Base-by-base conservation (phyloP, 371 early-diverging fungal species). In the Mucor piriformis region DNA sequence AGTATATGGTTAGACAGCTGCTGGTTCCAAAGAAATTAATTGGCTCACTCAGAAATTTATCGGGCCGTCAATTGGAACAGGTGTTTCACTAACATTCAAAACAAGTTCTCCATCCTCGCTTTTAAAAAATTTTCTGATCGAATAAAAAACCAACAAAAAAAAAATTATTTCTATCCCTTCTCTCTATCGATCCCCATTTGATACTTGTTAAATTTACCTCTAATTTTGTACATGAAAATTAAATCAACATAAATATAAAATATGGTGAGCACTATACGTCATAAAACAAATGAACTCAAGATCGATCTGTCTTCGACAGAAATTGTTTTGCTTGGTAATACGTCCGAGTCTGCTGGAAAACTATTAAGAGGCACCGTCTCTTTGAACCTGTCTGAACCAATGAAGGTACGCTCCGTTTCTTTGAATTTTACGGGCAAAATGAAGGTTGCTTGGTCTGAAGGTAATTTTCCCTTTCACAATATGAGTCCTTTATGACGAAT, bases 381-480 rank as follows among this genome's bases (percentile, higher is more conserved):
- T 2, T 50, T 78, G 10, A 57, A 55, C 43, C 43, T 70, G 3
- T 35, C 67, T 4, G 78, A 78, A 27, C 63, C 78, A 1, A 74
- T 72, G 52, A 78, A 78, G 47, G 67, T 73, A n/a, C 66, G 63
- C 35, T 66, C 73, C 11, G 61, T 78, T 23, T 37, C 44, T 8
- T 61, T 78, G 18, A 59, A 29, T 24, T 78, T 78, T 49, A 8
- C 50, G 11, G 78, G 78, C 12, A 78, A 70, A 47, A 78, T 78
- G 73, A 78, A 78, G 40, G 78, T 78, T 6, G 67, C 72, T 44
- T 78, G 78, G 78, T 64, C 70, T 35, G 75, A 78, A 69, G 72
- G 78, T 78, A 74, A 56, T 7, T 21, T 32, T 7, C 18, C 29
- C n/a, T n/a, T 29, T 29, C 12, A 3, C 1, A 10, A 18, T 23